Base-by-base conservation (phyloP, 768 basidiomycete genomes). In the Psilocybe cyanescens region DNA sequence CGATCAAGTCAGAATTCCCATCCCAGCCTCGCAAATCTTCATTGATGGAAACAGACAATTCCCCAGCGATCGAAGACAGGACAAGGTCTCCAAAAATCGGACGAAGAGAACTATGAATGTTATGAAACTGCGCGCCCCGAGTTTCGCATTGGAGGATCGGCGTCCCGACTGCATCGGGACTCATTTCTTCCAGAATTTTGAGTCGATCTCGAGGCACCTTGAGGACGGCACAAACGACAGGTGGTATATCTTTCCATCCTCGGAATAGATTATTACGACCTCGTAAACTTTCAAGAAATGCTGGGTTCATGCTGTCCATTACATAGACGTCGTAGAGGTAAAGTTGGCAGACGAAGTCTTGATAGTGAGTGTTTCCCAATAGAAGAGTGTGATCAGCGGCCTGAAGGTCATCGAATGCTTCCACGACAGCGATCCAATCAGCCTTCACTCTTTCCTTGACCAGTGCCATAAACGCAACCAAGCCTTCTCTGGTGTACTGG, bases 401-500 rank as follows among this genome's bases (percentile, higher is more conserved):
- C 9, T 76, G 65, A 9, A 76, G 66, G 17, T 61, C 53, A 12
- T 75, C 60, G 59, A 79, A 76, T 35, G 54, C 59, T 8, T 67
- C 63, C 75, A 89, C 78, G 8, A 75, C 72, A 19, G 69, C 59
- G 0, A 30, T 53, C 88, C 88, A 89, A 47, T 80, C 71, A 2
- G 67, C 68, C 3, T 65, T 47, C 0, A 79, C 68, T 37, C 75
- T 70, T 19, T 69, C 70, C 60, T 77, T 79, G 35, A 85, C 72
- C 7, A 78, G 64, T 14, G 67, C 65, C 16, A 88, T 70, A 45
- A 89, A 70, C 2, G 75, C 63, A 1, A 74, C 83, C 55, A 87
- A 85, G 33, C 77, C 80, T 39, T 73, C 73, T 11, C 87, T 79
- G 11, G 70, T 76, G 63, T 88, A 86, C 60, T 83, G 82, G 19